Evolutionary conservation across 306 rosid species (phyloP).

Genomic region (Cicer cuneatum): DNA sequence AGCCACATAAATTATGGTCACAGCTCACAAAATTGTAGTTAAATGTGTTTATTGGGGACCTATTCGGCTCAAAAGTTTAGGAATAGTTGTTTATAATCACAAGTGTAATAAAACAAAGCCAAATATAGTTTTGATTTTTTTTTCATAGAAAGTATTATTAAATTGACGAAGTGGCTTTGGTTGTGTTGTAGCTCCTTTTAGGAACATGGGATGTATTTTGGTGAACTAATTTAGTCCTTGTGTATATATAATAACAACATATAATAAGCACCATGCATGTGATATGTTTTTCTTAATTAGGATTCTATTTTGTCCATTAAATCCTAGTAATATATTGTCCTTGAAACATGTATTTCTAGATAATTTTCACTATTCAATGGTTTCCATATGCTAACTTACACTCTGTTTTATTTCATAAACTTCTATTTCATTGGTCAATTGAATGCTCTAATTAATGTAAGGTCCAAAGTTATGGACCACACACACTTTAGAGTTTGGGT

Average conservation of each 20-base stretch:
- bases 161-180: conserved; percentile 55
- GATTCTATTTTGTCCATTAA: conserved; percentile 34
- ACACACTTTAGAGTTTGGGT: conserved; percentile 28
- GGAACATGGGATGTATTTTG: conserved; percentile 67
- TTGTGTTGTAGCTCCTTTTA: conserved; percentile 63
- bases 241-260: conserved; percentile 45
- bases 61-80: conserved; percentile 25
- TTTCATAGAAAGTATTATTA: conserved; percentile 23
- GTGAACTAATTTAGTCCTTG: conserved; percentile 53
- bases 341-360: conserved; percentile 9
- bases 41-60: conserved; percentile 42
- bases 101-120: conserved; percentile 34
- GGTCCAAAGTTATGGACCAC: conserved; percentile 50
- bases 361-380: conserved; percentile 25
- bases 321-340: conserved; percentile 2
- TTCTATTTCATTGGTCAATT: conserved; percentile 10
- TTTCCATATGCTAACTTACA: conserved; percentile 7
- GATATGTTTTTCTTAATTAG: conserved; percentile 52
- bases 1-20: conserved; percentile 42
- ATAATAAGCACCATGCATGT: conserved; percentile 62
- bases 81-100: conserved; percentile 38
- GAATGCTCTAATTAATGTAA: conserved; percentile 5
- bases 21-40: conserved; percentile 50
- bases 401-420: background rate
- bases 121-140: conserved; percentile 21